Base-by-base conservation (phyloP, 1,139 yeast species). In the Hyphopichia pseudoburtonii region DNA sequence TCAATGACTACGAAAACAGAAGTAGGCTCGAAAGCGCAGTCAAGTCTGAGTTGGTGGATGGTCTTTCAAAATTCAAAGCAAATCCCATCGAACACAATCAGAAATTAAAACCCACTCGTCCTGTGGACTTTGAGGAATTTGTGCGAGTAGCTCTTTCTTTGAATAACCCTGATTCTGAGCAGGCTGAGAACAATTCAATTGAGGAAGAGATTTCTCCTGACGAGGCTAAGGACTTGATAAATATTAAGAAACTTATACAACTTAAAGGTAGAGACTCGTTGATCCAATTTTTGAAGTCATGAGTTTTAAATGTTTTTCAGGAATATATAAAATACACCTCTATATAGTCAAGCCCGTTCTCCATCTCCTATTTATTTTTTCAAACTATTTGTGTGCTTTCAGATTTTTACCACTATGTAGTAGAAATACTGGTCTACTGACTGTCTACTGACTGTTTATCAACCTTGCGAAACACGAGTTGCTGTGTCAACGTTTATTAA, bases 181-280 rank as follows among this genome's bases (percentile, higher is more conserved):
- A 16, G 25, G 16, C 28, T 32, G 5, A 34, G 58, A 1, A 46
- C 3, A n/a, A 16, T 4, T 21, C 28, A 21, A 5, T n/a, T n/a
- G n/a, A n/a, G n/a, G n/a, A n/a, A n/a, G n/a, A n/a, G n/a, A n/a
- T n/a, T n/a, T n/a, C 16, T 4, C 29, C 33, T 48, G 57, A 57
- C 2, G 89, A 83, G 50, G 39, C 76, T 1, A 56, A 62, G 3
- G 86, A 84, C 38, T 62, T 87, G 24, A 47, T 70, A 27, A 66
- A 76, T 15, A 73, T 89, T 37, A 82, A 80, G 52, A 66, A 68
- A 45, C 62, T 89, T 39, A 73, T 90, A 57, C 72, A 78, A 42
- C 42, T 73, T 30, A 89, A 86, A 57, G 96, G 96, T 1, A 76
- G 75, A 47, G 86, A 82, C 4, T 76, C 77, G 31, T 57, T 90